phyloP scores from a whole-genome alignment of 768 basidiomycete genomes.

The Amanita brunnescens region DNA sequence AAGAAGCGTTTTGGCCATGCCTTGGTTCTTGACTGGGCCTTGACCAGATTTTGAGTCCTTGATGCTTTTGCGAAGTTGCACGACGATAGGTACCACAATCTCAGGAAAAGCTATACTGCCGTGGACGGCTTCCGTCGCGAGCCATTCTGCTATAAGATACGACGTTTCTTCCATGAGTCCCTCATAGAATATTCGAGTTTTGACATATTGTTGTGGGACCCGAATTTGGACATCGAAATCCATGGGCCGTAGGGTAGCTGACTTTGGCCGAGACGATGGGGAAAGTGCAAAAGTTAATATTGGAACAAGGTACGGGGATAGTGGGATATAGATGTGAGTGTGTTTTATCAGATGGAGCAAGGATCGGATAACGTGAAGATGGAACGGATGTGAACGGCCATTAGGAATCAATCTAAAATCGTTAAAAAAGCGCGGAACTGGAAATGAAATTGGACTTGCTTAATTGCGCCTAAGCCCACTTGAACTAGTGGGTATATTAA shows the following conservation, averaged over 20 bases:
- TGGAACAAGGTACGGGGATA: slow-evolving; percentile 81
- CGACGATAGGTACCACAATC: slow-evolving; percentile 68
- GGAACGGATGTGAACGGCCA: slow-evolving; percentile 88
- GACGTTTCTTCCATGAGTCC: slow-evolving; percentile 73
- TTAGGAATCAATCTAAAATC: slow-evolving; percentile 74
- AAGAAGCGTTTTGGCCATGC: slow-evolving; percentile 62
- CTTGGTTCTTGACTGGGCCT: slow-evolving; percentile 44
- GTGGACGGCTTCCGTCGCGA: slow-evolving; percentile 59
- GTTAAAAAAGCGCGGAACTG: slow-evolving; percentile 1
- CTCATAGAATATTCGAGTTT: slow-evolving; percentile 81
- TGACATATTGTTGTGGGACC: slow-evolving; percentile 79
- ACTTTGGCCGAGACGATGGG: slow-evolving; percentile 61
- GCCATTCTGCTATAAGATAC: slow-evolving; percentile 78
- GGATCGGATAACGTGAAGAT: slow-evolving; percentile 86
- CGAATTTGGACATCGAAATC: slow-evolving; percentile 86
- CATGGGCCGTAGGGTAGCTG: slow-evolving; percentile 80
- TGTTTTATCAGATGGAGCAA: slow-evolving; percentile 79
- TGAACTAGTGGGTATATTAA: slow-evolving; percentile 95
- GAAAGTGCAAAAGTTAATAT: slow-evolving; percentile 72
- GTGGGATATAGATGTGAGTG: slow-evolving; percentile 79
- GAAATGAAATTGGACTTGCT: slow-evolving; percentile 41
- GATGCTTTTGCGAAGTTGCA: slow-evolving; percentile 62
- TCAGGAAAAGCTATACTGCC: slow-evolving; percentile 93
- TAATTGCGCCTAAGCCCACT: slow-evolving; percentile 86
- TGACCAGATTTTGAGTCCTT: slow-evolving; percentile 47